These are phyloP conservation scores for Fraxinus velutina DNA, from an alignment of 305 asterid genomes.

Conservation along the genomic window DNA sequence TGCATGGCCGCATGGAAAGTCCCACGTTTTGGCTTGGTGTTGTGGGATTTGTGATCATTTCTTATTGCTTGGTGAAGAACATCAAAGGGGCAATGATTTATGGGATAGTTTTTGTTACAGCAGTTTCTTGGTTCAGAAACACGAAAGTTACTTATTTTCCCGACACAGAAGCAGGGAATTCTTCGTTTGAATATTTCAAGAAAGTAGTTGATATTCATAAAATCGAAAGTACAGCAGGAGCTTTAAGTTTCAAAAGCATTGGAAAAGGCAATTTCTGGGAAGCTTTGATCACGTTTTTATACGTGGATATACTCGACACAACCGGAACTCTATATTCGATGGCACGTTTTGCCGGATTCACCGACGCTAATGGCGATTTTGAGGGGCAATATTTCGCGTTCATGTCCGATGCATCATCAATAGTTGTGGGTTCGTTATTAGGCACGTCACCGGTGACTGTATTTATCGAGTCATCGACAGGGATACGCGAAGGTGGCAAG, in stretches of 20 bases:
- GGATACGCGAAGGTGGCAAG: slow-evolving; percentile 86
- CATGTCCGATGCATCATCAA: slow-evolving; percentile 85
- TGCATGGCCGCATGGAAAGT: slow-evolving; percentile 75
- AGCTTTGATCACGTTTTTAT: slow-evolving; percentile 64
- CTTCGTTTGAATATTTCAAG: slow-evolving; percentile 62
- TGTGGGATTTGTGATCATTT: slow-evolving; percentile 69
- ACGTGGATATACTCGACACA: slow-evolving; percentile 81
- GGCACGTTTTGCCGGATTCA: slow-evolving; percentile 86
- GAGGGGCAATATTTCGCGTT: slow-evolving; percentile 90
- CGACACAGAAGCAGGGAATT: slow-evolving; percentile 47
- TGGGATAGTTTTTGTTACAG: slow-evolving; percentile 79
- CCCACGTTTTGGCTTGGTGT: slow-evolving; percentile 84
- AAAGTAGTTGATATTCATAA: slow-evolving; percentile 65
- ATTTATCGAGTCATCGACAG: slow-evolving; percentile 87
- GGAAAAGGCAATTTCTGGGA: slow-evolving; percentile 74
- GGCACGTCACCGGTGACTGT: slow-evolving; percentile 92
- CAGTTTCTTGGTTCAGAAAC: slow-evolving; percentile 79
- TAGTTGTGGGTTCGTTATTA: slow-evolving; percentile 69
- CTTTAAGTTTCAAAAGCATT: slow-evolving; percentile 61
- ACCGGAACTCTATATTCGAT: slow-evolving; percentile 84
- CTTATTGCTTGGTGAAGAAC: slow-evolving; percentile 67
- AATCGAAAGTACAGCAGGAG: slow-evolving; percentile 74
- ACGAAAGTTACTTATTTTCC: slow-evolving; percentile 74
- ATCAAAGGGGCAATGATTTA: slow-evolving; percentile 88
- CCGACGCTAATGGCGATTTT: slow-evolving; percentile 57